Evolutionary conservation across 2,329 filamentous ascomycete genomes (phyloP).

Genomic region (Aaosphaeria pasadenensis): DNA sequence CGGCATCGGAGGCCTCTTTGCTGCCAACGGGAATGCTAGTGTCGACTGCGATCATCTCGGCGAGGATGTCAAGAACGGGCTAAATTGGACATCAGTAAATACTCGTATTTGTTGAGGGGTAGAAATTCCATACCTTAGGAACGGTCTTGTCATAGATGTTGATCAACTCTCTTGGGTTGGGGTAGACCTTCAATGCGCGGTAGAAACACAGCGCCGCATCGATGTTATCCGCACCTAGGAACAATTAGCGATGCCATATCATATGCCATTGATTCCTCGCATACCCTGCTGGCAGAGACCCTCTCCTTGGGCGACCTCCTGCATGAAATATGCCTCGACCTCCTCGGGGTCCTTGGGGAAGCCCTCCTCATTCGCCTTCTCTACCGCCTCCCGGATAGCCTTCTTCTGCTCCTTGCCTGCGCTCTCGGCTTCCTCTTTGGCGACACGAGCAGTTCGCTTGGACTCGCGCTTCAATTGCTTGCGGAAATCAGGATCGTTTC

Average conservation of each 20-base stretch:
- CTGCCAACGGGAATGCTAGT: conserved; percentile 50
- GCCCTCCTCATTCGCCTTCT: conserved; percentile 82
- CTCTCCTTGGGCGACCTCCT: conserved; percentile 89
- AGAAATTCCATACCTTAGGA: conserved; percentile 65
- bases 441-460: conserved; percentile 66
- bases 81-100: conserved; percentile 36
- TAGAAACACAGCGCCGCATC: conserved; percentile 95
- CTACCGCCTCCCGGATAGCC: conserved; percentile 71
- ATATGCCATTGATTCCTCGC: not conserved
- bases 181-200: conserved; percentile 98
- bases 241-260: not conserved
- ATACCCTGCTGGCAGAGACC: conserved; percentile 76
- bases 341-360: conserved; percentile 90
- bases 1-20: conserved; percentile 34
- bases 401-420: conserved; percentile 66
- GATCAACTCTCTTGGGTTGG: conserved; percentile 87
- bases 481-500: conserved; percentile 62
- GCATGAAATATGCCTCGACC: conserved; percentile 95
- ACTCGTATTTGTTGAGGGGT: not conserved
- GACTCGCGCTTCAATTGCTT: conserved; percentile 68
- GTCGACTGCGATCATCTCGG: conserved; percentile 97
- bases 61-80: conserved; percentile 91
- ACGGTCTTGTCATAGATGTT: conserved; percentile 98
- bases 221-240: conserved; percentile 62
- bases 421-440: conserved; percentile 69